phyloP scores from a whole-genome alignment of 495 filamentous ascomycete species.

The Podospora fimiseda region DNA sequence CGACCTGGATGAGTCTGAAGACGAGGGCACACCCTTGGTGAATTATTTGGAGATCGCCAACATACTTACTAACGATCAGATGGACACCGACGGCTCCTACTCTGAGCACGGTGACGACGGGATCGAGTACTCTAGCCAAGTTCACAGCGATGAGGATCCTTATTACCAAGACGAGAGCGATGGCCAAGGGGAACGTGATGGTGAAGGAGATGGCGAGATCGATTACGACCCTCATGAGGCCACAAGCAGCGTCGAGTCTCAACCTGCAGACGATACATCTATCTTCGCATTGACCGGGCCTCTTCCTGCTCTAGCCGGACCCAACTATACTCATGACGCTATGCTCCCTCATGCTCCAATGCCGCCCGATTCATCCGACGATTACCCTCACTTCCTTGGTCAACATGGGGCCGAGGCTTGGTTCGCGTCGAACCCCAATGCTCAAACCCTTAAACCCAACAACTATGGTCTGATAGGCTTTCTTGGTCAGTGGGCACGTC shows the following conservation, averaged over 20 bases:
- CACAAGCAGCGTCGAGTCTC: neutral
- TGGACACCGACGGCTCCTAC: conserved; percentile 13
- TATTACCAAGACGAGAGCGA: neutral
- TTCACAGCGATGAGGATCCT: neutral
- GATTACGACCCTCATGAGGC: neutral
- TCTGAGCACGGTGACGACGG: neutral
- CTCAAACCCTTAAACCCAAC: conserved; percentile 19
- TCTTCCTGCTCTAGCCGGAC: neutral
- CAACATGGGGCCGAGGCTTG: conserved; percentile 7
- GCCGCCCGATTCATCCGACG: too few species aligned
- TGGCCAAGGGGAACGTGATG: neutral
- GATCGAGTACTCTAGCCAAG: neutral
- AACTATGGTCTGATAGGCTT: conserved; percentile 28
- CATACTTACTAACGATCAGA: conserved; percentile 14
- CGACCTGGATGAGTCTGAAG: conserved; percentile 15
- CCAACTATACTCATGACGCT: neutral
- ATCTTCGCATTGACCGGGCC: neutral
- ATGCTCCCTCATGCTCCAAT: neutral
- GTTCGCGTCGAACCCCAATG: conserved; percentile 18
- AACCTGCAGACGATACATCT: neutral
- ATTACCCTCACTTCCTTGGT: too few species aligned
- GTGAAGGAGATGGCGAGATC: neutral
- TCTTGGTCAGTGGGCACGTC: conserved; percentile 27
- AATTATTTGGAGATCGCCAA: conserved; percentile 12
- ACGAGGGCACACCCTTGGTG: conserved; percentile 17